These are phyloP conservation scores for Pleoardoris graminearum DNA, from an alignment of 2,329 filamentous ascomycete species.

Conservation along the genomic window DNA sequence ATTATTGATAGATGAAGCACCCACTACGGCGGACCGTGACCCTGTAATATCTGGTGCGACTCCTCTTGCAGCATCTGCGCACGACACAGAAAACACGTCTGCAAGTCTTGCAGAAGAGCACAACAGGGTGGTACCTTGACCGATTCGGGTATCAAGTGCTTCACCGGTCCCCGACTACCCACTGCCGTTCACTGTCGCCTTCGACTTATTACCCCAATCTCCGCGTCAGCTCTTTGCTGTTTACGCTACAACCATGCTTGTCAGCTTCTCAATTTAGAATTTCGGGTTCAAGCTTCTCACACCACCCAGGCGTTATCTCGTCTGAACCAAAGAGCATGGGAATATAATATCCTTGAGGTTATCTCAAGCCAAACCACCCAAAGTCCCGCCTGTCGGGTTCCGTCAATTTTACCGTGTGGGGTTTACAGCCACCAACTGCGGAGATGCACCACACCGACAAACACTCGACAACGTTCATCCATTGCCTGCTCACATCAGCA, in stretches of 20 bases:
- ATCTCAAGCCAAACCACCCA: constrained; percentile 17
- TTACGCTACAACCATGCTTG: constrained; percentile 26
- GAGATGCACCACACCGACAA: constrained; percentile 12
- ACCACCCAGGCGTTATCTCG: constrained; percentile 7
- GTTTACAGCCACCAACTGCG: constrained; percentile 16
- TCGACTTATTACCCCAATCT: constrained; percentile 11
- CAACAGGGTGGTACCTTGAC: constrained; percentile 30
- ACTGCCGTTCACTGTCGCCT: constrained; percentile 8
- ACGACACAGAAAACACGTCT: constrained; percentile 7
- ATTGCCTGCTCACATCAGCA: constrained; percentile 19
- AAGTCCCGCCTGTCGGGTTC: constrained; percentile 24
- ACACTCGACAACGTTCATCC: constrained; percentile 8
- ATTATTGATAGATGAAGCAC: constrained; percentile 39
- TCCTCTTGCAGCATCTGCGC: constrained; percentile 16
- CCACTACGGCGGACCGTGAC: constrained; percentile 15
- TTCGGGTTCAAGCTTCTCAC: constrained; percentile 7
- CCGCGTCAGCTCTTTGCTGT: constrained; percentile 7
- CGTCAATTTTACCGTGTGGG: constrained; percentile 27
- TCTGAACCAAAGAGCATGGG: constrained; percentile 17
- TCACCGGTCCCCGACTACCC: constrained; percentile 11
- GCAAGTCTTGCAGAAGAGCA: constrained; percentile 25
- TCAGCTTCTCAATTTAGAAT: constrained; percentile 17
- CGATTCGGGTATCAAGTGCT: constrained; percentile 10
- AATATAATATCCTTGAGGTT: constrained; percentile 16
- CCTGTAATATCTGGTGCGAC: constrained; percentile 19